Evolutionary conservation across 495 filamentous ascomycete genomes (phyloP), one percentile per base, ranked within the genome.

Genomic region (Peziza echinospora): DNA sequence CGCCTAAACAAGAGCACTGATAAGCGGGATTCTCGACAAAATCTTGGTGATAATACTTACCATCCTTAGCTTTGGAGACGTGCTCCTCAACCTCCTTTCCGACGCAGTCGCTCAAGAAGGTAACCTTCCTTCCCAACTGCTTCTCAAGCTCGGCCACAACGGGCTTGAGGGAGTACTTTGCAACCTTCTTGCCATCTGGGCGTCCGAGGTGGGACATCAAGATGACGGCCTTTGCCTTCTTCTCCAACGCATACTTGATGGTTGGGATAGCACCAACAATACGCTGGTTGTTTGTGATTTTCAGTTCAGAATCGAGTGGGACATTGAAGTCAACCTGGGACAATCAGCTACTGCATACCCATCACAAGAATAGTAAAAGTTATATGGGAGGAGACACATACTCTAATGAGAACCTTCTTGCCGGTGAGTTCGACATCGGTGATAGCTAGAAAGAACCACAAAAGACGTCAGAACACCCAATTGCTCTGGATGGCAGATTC

Each of bases 181-280:
- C 67, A 65, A 86, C 84, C 60, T 62, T 66, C 67, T 89, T 78
- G 60, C 89, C 89, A 56, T 94, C 78, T 47, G 89, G 89, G 26
- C 89, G 87, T 53, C 89, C 89, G 39, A 99, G 78, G 69, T 99
- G 89, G 60, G 89, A 96, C 91, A 96, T 96, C 61, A 99, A 73
- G 59, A 96, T 70, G 26, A 99, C 84, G 46, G 87, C 75, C 69
- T 93, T 94, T 60, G 91, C 91, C 55, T 81, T 81, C 67, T 94
- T 62, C 55, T 94, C 84, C 60, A 86, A 70, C 63, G 89, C 91
- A 64, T 99, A 86, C 68, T 93, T 93, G 71, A 99, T 96, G 51
- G 89, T 93, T 59, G 91, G 89, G 54, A 96, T 66, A 58, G 89
- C 89, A 61, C 89, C 89, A 61, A 84, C 87, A 57, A 99, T 96